A percentile compares a stretch with the other conserved stretches of the same genome.
These are phyloP conservation scores for Phaeosphaeriaceae sp. DNA, from an alignment of 2,329 filamentous ascomycete genomes.

Conservation along the genomic window DNA sequence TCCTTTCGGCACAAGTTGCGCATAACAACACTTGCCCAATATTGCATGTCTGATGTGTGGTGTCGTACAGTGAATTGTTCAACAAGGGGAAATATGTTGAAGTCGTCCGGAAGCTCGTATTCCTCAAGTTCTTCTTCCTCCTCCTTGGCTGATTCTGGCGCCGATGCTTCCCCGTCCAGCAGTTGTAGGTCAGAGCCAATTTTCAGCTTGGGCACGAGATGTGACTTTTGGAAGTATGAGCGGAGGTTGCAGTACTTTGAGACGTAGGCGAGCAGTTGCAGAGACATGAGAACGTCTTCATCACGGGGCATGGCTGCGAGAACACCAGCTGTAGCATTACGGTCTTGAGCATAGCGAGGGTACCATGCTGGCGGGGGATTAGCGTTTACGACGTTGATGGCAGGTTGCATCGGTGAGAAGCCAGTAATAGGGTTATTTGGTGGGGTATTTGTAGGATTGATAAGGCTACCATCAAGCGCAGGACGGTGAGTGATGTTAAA, in stretches of 20 bases:
- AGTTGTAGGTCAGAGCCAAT: slow-evolving; percentile 84
- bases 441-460: slow-evolving; percentile 68
- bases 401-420: slow-evolving; percentile 74
- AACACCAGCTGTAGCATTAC: slow-evolving; percentile 70
- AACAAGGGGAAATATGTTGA: slow-evolving; percentile 97
- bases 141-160: slow-evolving; percentile 49
- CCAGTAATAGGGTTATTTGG: slow-evolving; percentile 68
- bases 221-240: slow-evolving; percentile 93
- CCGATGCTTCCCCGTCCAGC: slow-evolving; percentile 70
- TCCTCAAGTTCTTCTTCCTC: slow-evolving; percentile 79
- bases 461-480: slow-evolving; percentile 82
- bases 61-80: slow-evolving; percentile 98
- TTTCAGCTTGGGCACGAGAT: slow-evolving; percentile 89
- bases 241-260: slow-evolving; percentile 98
- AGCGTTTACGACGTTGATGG: slow-evolving; percentile 69
- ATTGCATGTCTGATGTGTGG: slow-evolving; percentile 97
- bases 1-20: slow-evolving; percentile 98
- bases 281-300: slow-evolving; percentile 96
- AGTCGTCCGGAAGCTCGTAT: slow-evolving; percentile 89
- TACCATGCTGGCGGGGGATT: slow-evolving; percentile 80
- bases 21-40: slow-evolving; percentile 99
- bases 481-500: slow-evolving; percentile 93
- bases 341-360: slow-evolving; percentile 79
- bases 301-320: slow-evolving; percentile 93
- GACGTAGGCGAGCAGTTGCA: slow-evolving; percentile 95